phyloP scores from a whole-genome alignment of 148 eudicot species.

The Cornus suecica region DNA sequence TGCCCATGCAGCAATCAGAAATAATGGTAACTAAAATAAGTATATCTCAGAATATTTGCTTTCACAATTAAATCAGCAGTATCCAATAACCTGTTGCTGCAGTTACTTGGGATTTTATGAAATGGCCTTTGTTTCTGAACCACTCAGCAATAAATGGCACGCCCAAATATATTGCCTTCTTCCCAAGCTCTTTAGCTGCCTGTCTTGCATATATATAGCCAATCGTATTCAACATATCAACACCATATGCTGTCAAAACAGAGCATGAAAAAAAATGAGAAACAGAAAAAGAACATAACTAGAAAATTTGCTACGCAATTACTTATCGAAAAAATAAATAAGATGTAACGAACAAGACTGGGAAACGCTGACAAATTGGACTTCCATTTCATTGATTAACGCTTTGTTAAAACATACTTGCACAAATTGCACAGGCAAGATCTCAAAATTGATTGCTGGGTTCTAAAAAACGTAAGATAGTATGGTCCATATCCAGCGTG shows the following conservation, averaged over 20 bases:
- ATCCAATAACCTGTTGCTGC: slow-evolving; percentile 82
- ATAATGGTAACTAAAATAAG: not conserved
- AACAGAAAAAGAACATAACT: slow-evolving; percentile 7
- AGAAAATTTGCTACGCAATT: not conserved
- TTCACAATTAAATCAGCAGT: slow-evolving; percentile 6
- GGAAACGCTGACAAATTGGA: not conserved
- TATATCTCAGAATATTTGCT: not conserved
- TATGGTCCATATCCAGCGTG: no score
- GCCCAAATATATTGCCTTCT: slow-evolving; percentile 79
- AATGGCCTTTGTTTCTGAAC: slow-evolving; percentile 99
- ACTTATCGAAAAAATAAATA: no score
- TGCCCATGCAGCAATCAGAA: not conserved
- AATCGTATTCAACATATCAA: slow-evolving; percentile 94
- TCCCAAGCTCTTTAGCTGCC: slow-evolving; percentile 97
- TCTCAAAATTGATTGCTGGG: not conserved
- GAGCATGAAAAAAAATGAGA: slow-evolving; percentile 23
- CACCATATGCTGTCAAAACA: slow-evolving; percentile 79
- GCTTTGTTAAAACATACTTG: not conserved
- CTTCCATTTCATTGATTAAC: not conserved
- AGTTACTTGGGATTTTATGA: slow-evolving; percentile 93
- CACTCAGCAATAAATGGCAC: slow-evolving; percentile 98
- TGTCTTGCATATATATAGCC: slow-evolving; percentile 94
- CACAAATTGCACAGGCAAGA: not conserved
- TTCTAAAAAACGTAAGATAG: no score
- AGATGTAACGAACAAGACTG: not conserved